Evolutionary conservation across 2,329 filamentous ascomycete species (phyloP), one percentile per base, ranked within the genome.

Genomic region (Claviceps paspali): DNA sequence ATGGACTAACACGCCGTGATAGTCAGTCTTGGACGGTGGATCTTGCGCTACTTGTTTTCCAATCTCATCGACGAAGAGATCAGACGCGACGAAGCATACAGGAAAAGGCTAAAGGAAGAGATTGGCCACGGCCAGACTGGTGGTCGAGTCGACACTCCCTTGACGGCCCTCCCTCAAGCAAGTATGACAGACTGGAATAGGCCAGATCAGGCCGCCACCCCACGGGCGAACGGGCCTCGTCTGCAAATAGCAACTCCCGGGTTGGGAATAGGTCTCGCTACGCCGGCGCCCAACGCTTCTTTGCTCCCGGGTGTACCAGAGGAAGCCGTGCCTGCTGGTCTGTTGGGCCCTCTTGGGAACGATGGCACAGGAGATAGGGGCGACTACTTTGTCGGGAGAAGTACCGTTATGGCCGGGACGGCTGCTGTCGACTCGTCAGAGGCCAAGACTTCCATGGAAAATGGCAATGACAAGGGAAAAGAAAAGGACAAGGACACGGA

Each of bases 21-120:
- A 91, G 83, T 96, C 56, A 96, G 94, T 51, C 75, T 96, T 32
- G 91, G 91, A 7, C 94, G 93, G 65, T 98, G 91, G 91, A 76
- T 96, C 32, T 63, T 98, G 41, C 76, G 91, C 24, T 93, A 95
- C 56, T 68, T 98, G 0, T 98, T 98, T 60, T 77, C 80, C 8
- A 81, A 82, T 38, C 66, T 96, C 29, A 81, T 98, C 38, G 82
- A 93, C 42, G 87, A 95, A 55, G 84, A 96, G 55, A 82, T 94
- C 47, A 77, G 72, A 45, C 75, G 84, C 36, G 91, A 98, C 51
- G 76, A 82, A 50, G 63, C 61, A 1, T 76, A 82, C 52, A 74
- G 88, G n/a, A 65, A 74, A 31, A 70, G 72, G 32, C 61, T 93
- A 6, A 72, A 85, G 36, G 70, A 75, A 24, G 66, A 61, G 12